Evolutionary conservation across 1,284 basidiomycete genomes (phyloP), one percentile per base, ranked within the genome.

Genomic region (Tetrapyrgos nigripes): DNA sequence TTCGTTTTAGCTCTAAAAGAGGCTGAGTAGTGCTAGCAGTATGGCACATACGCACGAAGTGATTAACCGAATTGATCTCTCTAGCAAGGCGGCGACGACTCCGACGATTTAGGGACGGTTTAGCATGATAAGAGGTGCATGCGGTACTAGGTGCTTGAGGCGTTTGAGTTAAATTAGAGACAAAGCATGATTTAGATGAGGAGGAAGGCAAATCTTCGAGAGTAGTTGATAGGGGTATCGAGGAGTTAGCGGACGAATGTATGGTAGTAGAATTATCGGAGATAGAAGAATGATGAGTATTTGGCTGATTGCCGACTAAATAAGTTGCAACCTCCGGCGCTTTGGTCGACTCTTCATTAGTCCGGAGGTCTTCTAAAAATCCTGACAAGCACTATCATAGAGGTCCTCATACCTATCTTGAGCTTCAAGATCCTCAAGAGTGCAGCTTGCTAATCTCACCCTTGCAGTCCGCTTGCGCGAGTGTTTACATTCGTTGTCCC

Each of bases 401-500:
- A 63, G 24, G 13, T 58, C 56, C 2, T 68, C 62, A 43, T 69
- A 68, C 1, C 58, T 55, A 13, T 62, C 53, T 37, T 65, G 50
- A 17, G 67, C 60, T 8, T 26, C 23, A 10, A 65, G n/a, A 40
- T 61, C 33, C 2, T 68, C 63, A 10, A 45, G 13, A 28, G 43
- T 27, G 0, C 46, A 14, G 13, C 46, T 23, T 2, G 35, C 50
- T 3, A 56, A 14, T 6, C 61, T 52, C 11, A 55, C 31, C 17
- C 53, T 27, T 29, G 59, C 59, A n/a, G 47, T 27, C 29, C 43
- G 4, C 37, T 37, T 50, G 26, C 6, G 6, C 14, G 59, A 48
- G 51, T 73, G 60, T 37, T 63, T 66, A 54, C 72, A 73, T 57
- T 69, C 66, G 4, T 55, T 33, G 48, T 77, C 73, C 76, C 75